Conservation (phyloP, 2,329 filamentous ascomycete genomes). For the Herpotrichia juniperi region DNA sequence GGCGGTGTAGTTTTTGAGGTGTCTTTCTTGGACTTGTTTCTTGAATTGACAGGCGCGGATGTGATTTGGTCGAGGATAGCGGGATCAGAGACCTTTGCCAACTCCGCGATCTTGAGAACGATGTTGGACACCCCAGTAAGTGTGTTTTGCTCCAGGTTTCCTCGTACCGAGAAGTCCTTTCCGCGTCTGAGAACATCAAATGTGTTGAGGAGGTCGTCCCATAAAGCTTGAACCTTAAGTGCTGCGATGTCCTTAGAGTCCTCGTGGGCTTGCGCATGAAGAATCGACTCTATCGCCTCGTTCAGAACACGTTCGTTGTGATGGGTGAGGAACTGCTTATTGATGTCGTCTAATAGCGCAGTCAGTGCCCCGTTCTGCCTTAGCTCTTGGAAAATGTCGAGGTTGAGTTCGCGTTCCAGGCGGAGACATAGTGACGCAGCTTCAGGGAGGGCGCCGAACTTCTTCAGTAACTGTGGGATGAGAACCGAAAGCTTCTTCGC, state of each 20-base stretch:
- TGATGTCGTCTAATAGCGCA: conserved; percentile 85
- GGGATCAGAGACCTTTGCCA: conserved; percentile 78
- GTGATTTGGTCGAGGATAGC: conserved; percentile 70
- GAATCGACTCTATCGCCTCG: conserved; percentile 80
- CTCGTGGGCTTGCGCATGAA: conserved; percentile 85
- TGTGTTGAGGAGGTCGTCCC: conserved; percentile 81
- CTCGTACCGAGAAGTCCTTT: conserved; percentile 73
- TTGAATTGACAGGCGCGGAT: conserved; percentile 49
- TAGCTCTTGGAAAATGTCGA: conserved; percentile 86
- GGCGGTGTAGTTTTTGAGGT: conserved; percentile 48
- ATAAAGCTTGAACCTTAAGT: conserved; percentile 78
- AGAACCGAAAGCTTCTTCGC: conserved; percentile 77
- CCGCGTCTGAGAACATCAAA: conserved; percentile 73
- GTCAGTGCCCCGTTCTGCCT: conserved; percentile 85
- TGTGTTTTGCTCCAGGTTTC: conserved; percentile 68
- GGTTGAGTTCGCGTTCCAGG: conserved; percentile 83
- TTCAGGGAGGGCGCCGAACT: conserved; percentile 87
- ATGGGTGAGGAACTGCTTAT: conserved; percentile 92
- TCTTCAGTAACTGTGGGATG: conserved; percentile 87
- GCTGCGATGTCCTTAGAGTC: conserved; percentile 88
- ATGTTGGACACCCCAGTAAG: conserved; percentile 76
- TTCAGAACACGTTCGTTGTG: conserved; percentile 83
- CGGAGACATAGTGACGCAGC: conserved; percentile 86
- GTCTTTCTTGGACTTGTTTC: conserved; percentile 28
- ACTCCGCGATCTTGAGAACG: conserved; percentile 78